Conservation (phyloP, 31 red algal species). For the Odonthalia washingtoniensis region DNA sequence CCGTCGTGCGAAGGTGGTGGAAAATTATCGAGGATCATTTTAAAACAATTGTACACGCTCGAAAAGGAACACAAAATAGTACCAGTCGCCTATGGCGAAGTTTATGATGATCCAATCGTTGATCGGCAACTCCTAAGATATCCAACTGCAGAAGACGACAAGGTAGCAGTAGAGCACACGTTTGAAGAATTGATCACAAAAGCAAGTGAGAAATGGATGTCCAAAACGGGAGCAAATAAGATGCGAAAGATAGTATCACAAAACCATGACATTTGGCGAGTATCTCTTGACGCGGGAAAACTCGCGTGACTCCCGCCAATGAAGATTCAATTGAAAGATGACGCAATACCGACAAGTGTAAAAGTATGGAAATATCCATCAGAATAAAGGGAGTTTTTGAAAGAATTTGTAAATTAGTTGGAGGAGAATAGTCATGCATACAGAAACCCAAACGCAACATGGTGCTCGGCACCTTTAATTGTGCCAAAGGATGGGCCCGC, state of each 20-base stretch:
- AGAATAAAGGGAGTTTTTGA: neutral
- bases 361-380: neutral
- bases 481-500: neutral
- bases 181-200: neutral
- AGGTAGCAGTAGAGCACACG: neutral
- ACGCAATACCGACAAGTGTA: neutral
- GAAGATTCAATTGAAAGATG: neutral
- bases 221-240: neutral
- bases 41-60: no score
- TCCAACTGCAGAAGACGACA: no score
- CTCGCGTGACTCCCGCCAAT: neutral
- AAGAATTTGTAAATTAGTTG: neutral
- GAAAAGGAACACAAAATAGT: no score
- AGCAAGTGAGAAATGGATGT: neutral
- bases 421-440: no score
- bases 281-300: neutral
- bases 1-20: no score
- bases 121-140: no score
- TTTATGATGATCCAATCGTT: no score
- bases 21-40: no score
- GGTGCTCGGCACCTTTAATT: no score
- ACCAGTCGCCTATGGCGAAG: no score
- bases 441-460: no score
- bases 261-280: neutral
- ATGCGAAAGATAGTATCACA: neutral